Evolutionary conservation across 2,329 filamentous ascomycete species (phyloP), one percentile per base, ranked within the genome.

Genomic region (Ploettnerulaceae sp.): DNA sequence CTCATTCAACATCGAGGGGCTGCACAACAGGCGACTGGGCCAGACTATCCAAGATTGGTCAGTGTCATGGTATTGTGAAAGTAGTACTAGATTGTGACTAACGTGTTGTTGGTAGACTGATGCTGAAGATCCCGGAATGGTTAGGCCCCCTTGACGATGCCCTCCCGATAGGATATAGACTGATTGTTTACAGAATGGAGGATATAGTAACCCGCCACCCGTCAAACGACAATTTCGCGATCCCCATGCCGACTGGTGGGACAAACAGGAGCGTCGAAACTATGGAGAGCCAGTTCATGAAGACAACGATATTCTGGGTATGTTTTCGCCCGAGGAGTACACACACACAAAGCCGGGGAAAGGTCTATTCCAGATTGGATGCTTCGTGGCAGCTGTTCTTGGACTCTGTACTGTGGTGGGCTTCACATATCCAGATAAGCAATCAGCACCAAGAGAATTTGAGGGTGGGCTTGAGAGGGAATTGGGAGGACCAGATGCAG

Each of bases 231-330:
- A 89, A 68, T 86, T 89, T 72, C 88, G 93, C 66, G 93, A 97
- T 68, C 93, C 94, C 26, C 80, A 97, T 67, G 91, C 70, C 64
- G 83, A 88, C 65, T 98, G 89, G 89, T 97, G 89, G 88, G 91
- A 98, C 71, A 86, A 89, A 69, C 93, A 98, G 72, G 93, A 97
- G 69, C 84, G 90, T 66, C 82, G 93, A 63, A 97, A 98, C 76
- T 97, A 87, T 66, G 90, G 90, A 69, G 94, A 98, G 70, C 88
- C 91, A 9, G 81, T 95, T 42, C 91, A 98, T 69, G 94, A 98
- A 70, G 93, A 98, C 68, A 86, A 96, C 69, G 94, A 98, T 67
- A 77, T 89, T 48, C 75, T 97, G 48, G 90, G 89, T 59, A 84
- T 95, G 55, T 91, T 98, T 70, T 85, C 87, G 40, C 81, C 89